Percentiles rank a stretch among this genome's conserved stretches.
These are phyloP conservation scores for Eruca vesicaria DNA, from an alignment of 441 rosid genomes.

Conservation along the genomic window DNA sequence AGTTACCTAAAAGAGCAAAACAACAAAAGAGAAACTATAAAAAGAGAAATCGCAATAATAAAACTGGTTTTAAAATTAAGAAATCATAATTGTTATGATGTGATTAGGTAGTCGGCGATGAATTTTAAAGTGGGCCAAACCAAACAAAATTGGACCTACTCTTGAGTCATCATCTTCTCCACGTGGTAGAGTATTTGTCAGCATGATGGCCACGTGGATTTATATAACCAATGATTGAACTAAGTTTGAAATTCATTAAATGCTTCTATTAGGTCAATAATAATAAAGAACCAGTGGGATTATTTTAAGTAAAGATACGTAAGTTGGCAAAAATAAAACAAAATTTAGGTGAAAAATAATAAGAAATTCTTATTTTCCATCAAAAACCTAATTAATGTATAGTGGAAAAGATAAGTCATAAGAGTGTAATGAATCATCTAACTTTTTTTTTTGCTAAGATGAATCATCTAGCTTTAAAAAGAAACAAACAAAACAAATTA, in stretches of 20 bases:
- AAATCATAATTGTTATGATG: slow-evolving; percentile 24
- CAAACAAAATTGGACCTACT: not conserved
- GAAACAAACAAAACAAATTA: too few species aligned
- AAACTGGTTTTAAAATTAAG: not conserved
- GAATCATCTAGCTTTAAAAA: too few species aligned
- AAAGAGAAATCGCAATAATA: not conserved
- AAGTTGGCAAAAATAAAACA: not conserved
- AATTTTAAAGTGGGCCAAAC: slow-evolving; percentile 15
- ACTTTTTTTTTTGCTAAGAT: too few species aligned
- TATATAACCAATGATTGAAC: slow-evolving; percentile 18
- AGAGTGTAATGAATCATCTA: too few species aligned
- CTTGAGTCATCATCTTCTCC: slow-evolving; percentile 25
- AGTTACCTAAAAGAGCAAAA: slow-evolving; percentile 12
- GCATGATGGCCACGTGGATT: slow-evolving; percentile 31
- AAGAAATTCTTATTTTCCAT: too few species aligned
- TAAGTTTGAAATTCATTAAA: slow-evolving; percentile 13
- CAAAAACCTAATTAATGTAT: not conserved
- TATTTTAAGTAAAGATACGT: slow-evolving; percentile 11
- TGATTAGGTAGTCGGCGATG: slow-evolving; percentile 25
- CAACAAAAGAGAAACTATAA: slow-evolving; percentile 15
- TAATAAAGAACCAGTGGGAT: slow-evolving; percentile 3
- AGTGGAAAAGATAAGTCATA: not conserved
- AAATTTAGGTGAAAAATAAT: too few species aligned
- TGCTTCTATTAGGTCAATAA: not conserved
- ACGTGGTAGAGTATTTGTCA: slow-evolving; percentile 24